These are phyloP conservation scores for Albugo laibachii DNA, from an alignment of 352 stramenopile genomes.

Conservation along the genomic window DNA sequence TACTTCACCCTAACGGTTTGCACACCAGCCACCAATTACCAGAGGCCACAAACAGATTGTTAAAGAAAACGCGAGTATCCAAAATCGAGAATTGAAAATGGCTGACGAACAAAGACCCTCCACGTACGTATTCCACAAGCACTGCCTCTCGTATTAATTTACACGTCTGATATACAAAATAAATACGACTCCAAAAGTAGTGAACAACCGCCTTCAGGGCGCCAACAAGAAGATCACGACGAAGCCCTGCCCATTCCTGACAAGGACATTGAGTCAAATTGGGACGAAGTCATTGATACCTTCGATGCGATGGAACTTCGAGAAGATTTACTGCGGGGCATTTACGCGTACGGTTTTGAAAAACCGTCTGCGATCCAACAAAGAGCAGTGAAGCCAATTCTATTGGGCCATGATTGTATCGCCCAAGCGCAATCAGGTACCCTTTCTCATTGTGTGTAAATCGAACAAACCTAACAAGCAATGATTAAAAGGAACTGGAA, in stretches of 20 bases:
- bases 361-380: slow-evolving; percentile 99
- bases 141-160: background rate
- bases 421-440: slow-evolving; percentile 96
- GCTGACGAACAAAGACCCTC: slow-evolving; percentile 68
- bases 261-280: slow-evolving; percentile 96
- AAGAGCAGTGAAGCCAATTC: slow-evolving; percentile 93
- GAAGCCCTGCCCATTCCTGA: slow-evolving; percentile 63
- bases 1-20: no score
- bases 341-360: slow-evolving; percentile 99
- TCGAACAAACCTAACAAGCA: background rate
- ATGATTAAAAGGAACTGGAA: slow-evolving; percentile 77
- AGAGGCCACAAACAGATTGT: no score
- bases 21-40: no score
- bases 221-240: slow-evolving; percentile 24
- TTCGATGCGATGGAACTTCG: slow-evolving; percentile 98
- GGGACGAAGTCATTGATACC: slow-evolving; percentile 94
- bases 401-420: slow-evolving; percentile 96
- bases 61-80: slow-evolving; percentile 3
- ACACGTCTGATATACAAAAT: slow-evolving; percentile 7
- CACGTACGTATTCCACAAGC: slow-evolving; percentile 14
- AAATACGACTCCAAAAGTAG: slow-evolving; percentile 11
- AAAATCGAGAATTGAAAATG: slow-evolving; percentile 20
- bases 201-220: slow-evolving; percentile 1
- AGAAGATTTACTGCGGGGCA: slow-evolving; percentile 96
- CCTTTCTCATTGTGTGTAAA: background rate